Base-by-base conservation (phyloP, 805 yeast genomes). In the Sugiyamaella smithiae region DNA sequence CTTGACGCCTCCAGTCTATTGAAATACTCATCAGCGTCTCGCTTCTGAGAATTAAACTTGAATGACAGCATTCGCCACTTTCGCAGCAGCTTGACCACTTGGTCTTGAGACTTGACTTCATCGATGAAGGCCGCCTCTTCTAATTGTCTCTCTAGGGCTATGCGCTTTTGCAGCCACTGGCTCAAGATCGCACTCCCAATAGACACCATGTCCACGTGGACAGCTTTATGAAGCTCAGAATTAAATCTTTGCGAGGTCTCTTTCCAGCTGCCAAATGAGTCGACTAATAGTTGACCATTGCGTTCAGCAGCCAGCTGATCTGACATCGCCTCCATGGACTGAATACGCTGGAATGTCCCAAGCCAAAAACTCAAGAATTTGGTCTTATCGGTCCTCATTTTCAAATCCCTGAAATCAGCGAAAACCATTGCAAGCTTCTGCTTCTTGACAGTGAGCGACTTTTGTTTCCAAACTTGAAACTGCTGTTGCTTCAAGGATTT, bases 1-100 rank as follows among this genome's bases (percentile, higher is more conserved):
- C 54, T 36, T 14, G 43, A 28, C 1, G 23, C 23, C 33, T 45
- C 45, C 20, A 53, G 37, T 20, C 56, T 32, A 24, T 37, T 31
- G 38, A 20, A 36, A 23, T 55, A 53, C 12, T 51, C 52, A 17
- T 53, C 53, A 2, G 59, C 61, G 19, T 54, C 55, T 3, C 60
- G 54, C 17, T 37, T 20, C 41, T 44, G 44, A 5, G 58, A 47
- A 9, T 37, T 35, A 7, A 51, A 23, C 45, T 51, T 48, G 48
- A 58, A 55, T 24, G 45, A 38, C 22, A 31, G 40, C 50, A 52
- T 52, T 11, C 56, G 37, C 62, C 62, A 58, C 6, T 22, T 14
- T 11, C 62, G 49, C 45, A 56, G 53, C 11, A 50, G 11, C 25
- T 31, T 40, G 16, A 49, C 60, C 22, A 44, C 52, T 1, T 20